Evolutionary conservation across 2,329 filamentous ascomycete species (phyloP).

Genomic region (Paracorniculantispora psalliotae): DNA sequence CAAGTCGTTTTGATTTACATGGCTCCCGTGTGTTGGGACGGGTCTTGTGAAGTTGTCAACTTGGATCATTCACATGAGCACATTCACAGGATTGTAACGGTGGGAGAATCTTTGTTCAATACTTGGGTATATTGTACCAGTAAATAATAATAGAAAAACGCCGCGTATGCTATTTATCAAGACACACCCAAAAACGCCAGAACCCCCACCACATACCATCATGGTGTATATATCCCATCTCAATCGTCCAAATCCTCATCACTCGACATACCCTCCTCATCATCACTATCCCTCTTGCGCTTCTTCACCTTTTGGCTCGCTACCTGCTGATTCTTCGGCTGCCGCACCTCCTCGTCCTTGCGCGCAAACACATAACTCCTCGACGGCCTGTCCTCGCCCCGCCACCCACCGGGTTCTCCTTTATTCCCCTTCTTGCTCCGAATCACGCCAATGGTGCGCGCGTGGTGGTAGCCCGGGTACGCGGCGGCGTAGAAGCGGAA

Average conservation of each 20-base stretch:
- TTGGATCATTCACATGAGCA: too few species aligned
- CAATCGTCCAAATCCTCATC: constrained; percentile 2
- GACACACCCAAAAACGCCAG: background rate
- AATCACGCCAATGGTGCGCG: constrained; percentile 65
- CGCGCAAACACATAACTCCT: constrained; percentile 59
- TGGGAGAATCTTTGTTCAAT: background rate
- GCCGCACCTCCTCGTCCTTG: constrained; percentile 44
- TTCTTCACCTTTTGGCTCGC: constrained; percentile 6
- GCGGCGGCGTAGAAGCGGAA: constrained; percentile 61
- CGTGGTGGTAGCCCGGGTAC: constrained; percentile 72
- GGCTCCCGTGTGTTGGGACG: too few species aligned
- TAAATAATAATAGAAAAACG: background rate
- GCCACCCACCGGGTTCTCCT: constrained; percentile 37
- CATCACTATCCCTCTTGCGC: background rate
- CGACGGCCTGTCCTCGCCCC: constrained; percentile 39
- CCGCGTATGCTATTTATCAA: background rate
- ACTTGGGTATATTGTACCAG: background rate
- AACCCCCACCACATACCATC: background rate
- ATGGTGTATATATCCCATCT: background rate
- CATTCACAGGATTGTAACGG: too few species aligned
- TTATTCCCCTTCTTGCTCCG: constrained; percentile 41
- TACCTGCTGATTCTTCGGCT: constrained; percentile 22
- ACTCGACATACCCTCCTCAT: background rate
- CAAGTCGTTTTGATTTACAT: too few species aligned
- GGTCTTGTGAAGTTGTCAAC: too few species aligned